Conservation (phyloP, 495 filamentous ascomycete genomes). For the Chlorociboria aeruginascens region DNA sequence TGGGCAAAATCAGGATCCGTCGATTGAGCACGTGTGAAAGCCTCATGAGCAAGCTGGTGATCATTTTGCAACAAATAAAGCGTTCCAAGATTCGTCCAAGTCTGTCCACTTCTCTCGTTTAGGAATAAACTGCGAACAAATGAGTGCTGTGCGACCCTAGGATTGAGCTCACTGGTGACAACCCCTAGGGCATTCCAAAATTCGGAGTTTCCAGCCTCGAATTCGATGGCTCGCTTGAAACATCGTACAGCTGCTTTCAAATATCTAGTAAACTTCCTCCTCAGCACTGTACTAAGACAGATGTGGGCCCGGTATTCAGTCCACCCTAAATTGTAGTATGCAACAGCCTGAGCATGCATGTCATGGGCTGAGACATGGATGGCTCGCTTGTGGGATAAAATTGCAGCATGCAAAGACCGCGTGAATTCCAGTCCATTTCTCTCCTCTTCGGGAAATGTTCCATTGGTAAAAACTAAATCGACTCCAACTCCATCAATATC, state of each 20-base stretch:
- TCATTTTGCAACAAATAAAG: constrained; percentile 80
- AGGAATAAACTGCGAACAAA: constrained; percentile 86
- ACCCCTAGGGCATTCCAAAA: constrained; percentile 98
- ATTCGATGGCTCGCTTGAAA: constrained; percentile 93
- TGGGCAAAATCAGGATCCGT: constrained; percentile 84
- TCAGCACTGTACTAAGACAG: constrained; percentile 36
- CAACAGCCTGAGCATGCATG: constrained; percentile 81
- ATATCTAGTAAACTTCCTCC: constrained; percentile 45
- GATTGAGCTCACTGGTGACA: constrained; percentile 71
- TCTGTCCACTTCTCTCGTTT: constrained; percentile 72
- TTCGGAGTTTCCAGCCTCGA: constrained; percentile 89
- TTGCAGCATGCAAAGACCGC: constrained; percentile 48
- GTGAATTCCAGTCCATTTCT: constrained; percentile 33
- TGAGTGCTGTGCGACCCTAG: constrained; percentile 83
- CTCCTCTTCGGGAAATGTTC: constrained; percentile 31
- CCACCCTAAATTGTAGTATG: constrained; percentile 95
- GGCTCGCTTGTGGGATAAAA: constrained; percentile 79
- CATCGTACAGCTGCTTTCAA: constrained; percentile 76
- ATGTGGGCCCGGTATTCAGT: constrained; percentile 73
- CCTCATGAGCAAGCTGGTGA: constrained; percentile 68
- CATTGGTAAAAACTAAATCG: constrained; percentile 31
- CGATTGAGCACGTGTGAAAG: constrained; percentile 84
- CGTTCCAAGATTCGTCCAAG: constrained; percentile 85
- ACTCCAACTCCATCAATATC: constrained; percentile 61
- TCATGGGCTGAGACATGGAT: constrained; percentile 64